These are phyloP conservation scores for Carex parvula DNA, from an alignment of 176 grass and related monocot species.

Conservation along the genomic window DNA sequence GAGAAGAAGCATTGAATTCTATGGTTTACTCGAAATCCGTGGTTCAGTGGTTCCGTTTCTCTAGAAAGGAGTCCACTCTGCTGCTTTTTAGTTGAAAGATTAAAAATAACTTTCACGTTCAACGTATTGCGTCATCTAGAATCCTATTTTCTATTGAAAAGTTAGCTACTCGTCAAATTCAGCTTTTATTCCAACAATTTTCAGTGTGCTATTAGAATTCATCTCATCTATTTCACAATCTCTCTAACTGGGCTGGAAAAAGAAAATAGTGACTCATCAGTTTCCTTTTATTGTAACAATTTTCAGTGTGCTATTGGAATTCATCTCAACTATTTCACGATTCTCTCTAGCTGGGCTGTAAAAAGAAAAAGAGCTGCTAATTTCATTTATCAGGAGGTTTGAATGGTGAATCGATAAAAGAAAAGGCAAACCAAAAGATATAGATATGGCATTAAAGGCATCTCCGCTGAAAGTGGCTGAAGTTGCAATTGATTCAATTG, in stretches of 20 bases:
- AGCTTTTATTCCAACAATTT: not conserved
- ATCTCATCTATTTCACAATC: not conserved
- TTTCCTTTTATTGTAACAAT: not conserved
- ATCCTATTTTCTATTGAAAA: not conserved
- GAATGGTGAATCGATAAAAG: slow-evolving; percentile 8
- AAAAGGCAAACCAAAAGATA: not conserved
- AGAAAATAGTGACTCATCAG: not conserved
- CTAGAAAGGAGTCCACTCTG: not conserved
- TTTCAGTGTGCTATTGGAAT: not conserved
- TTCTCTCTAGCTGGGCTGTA: not conserved
- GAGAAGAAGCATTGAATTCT: slow-evolving; percentile 4
- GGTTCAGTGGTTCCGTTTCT: not conserved
- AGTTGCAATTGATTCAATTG: slow-evolving; percentile 62
- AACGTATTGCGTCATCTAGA: not conserved
- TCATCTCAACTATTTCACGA: not conserved
- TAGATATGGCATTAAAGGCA: slow-evolving; percentile 55
- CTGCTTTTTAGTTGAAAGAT: slow-evolving; percentile 10
- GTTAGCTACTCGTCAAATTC: not conserved
- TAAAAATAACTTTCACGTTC: not conserved
- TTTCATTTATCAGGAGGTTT: not conserved
- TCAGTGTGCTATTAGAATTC: not conserved
- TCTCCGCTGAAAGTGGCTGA: slow-evolving; percentile 34
- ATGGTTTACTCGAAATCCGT: not conserved
- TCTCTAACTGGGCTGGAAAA: not conserved
- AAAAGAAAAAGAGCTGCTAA: not conserved